These are phyloP conservation scores for Ilyonectria mors-panacis DNA, from an alignment of 2,329 filamentous ascomycete species.

Conservation along the genomic window DNA sequence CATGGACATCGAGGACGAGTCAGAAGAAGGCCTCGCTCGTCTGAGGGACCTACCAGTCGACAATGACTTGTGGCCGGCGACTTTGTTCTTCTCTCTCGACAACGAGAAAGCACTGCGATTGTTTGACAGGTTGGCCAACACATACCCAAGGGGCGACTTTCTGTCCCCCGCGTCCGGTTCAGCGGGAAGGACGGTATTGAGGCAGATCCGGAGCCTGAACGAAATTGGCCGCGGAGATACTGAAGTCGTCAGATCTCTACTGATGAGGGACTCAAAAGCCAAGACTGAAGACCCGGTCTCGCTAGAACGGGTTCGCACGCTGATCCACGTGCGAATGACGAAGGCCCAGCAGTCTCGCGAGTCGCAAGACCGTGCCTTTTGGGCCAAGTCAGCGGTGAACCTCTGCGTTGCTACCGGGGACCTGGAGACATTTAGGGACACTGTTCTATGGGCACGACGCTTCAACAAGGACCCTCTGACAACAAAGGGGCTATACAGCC, in stretches of 20 bases:
- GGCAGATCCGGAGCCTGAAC: slow-evolving; percentile 21
- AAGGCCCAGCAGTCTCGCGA: slow-evolving; percentile 44
- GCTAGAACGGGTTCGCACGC: slow-evolving; percentile 27
- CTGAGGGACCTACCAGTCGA: slow-evolving; percentile 10
- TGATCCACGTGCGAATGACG: slow-evolving; percentile 41
- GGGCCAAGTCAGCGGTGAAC: slow-evolving; percentile 46
- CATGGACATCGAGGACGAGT: slow-evolving; percentile 44
- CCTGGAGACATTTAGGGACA: slow-evolving; percentile 40
- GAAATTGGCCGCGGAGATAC: slow-evolving; percentile 29
- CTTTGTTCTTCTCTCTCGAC: slow-evolving; percentile 34
- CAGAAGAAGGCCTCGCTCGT: slow-evolving; percentile 12
- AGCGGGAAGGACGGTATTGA: slow-evolving; percentile 16
- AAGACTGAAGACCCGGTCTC: slow-evolving; percentile 28
- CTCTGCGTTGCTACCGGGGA: slow-evolving; percentile 47
- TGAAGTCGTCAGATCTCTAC: slow-evolving; percentile 30
- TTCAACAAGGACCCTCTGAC: slow-evolving; percentile 49
- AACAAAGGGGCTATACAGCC: slow-evolving; percentile 34
- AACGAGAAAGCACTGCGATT: slow-evolving; percentile 28
- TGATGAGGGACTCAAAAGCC: slow-evolving; percentile 30
- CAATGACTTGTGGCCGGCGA: slow-evolving; percentile 31
- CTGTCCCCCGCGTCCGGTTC: background rate
- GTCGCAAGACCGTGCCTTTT: slow-evolving; percentile 42
- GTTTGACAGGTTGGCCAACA: slow-evolving; percentile 35
- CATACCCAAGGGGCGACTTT: slow-evolving; percentile 37
- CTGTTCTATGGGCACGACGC: slow-evolving; percentile 47